These are phyloP conservation scores for Colletotrichum abscissum DNA, from an alignment of 2,329 filamentous ascomycete genomes.

Conservation along the genomic window DNA sequence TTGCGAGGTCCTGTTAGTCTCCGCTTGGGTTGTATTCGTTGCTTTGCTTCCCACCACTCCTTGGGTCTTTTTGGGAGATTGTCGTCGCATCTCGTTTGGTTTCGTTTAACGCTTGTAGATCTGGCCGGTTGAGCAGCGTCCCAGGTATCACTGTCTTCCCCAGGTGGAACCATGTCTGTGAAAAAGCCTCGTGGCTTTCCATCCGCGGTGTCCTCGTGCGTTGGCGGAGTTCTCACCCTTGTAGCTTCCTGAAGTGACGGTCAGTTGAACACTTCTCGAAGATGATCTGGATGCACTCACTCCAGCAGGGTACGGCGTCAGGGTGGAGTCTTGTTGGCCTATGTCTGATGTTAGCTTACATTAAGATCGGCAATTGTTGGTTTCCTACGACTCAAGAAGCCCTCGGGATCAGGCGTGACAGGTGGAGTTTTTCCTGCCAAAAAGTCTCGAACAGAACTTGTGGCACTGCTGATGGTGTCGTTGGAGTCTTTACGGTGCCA, in stretches of 20 bases:
- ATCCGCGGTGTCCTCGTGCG: conserved; percentile 51
- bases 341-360: neutral
- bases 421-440: conserved; percentile 50
- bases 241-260: conserved; percentile 55
- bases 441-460: conserved; percentile 54
- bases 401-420: conserved; percentile 40
- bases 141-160: conserved; percentile 28
- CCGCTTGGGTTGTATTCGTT: conserved; percentile 39
- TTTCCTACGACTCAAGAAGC: neutral
- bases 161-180: conserved; percentile 50
- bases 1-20: conserved; percentile 23
- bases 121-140: conserved; percentile 1
- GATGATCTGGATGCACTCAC: conserved; percentile 39
- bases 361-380: neutral
- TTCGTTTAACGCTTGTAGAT: neutral
- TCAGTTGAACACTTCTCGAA: conserved; percentile 19
- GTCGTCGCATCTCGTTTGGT: conserved; percentile 37
- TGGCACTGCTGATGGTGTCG: conserved; percentile 50
- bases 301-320: conserved; percentile 47
- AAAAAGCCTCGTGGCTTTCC: conserved; percentile 56
- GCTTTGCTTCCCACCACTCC: conserved; percentile 51
- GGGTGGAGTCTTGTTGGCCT: conserved; percentile 35
- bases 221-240: conserved; percentile 59
- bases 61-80: conserved; percentile 40
- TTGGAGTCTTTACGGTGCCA: conserved; percentile 53